Percentiles rank a stretch among this genome's conserved stretches.
phyloP scores from a whole-genome alignment of 1,284 basidiomycete genomes.

The Vanrija pseudolonga region DNA sequence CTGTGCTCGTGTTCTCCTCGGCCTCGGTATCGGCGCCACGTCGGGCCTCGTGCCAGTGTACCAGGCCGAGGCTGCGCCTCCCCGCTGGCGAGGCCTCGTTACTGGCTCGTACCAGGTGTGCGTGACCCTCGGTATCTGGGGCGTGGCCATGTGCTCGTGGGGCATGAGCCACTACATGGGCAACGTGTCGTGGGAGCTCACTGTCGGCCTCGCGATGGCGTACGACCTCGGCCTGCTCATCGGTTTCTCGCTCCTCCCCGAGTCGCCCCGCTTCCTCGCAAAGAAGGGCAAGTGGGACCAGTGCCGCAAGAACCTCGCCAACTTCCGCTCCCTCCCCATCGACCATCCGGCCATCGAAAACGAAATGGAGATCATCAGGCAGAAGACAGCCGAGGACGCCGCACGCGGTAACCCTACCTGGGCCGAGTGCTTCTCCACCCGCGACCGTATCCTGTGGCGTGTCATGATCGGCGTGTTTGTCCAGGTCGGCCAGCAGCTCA shows the following conservation, averaged over 20 bases:
- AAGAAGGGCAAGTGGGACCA: constrained; percentile 46
- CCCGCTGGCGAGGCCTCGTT: constrained; percentile 36
- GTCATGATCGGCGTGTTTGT: constrained; percentile 31
- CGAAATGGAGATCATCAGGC: constrained; percentile 47
- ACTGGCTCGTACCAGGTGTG: constrained; percentile 51
- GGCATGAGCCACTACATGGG: constrained; percentile 41
- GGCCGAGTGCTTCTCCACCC: constrained; percentile 47
- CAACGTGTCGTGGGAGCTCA: constrained; percentile 26
- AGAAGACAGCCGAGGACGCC: constrained; percentile 40
- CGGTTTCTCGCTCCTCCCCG: constrained; percentile 49
- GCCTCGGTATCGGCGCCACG: constrained; percentile 48
- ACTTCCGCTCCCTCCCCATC: constrained; percentile 43
- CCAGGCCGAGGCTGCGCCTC: constrained; percentile 48
- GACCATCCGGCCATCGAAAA: constrained; percentile 41
- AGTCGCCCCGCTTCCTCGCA: constrained; percentile 51
- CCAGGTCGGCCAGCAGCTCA: constrained; percentile 48
- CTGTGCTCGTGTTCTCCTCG: constrained; percentile 47
- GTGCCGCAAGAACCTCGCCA: constrained; percentile 46
- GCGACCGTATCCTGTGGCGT: constrained; percentile 49
- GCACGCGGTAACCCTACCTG: constrained; percentile 41
- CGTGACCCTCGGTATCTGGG: constrained; percentile 50
- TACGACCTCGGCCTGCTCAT: constrained; percentile 44
- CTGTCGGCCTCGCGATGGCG: constrained; percentile 34
- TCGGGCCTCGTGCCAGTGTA: constrained; percentile 51
- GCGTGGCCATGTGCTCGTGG: constrained; percentile 49